These are phyloP conservation scores for Filobasidium wieringae DNA, from an alignment of 768 basidiomycete species.

Conservation along the genomic window DNA sequence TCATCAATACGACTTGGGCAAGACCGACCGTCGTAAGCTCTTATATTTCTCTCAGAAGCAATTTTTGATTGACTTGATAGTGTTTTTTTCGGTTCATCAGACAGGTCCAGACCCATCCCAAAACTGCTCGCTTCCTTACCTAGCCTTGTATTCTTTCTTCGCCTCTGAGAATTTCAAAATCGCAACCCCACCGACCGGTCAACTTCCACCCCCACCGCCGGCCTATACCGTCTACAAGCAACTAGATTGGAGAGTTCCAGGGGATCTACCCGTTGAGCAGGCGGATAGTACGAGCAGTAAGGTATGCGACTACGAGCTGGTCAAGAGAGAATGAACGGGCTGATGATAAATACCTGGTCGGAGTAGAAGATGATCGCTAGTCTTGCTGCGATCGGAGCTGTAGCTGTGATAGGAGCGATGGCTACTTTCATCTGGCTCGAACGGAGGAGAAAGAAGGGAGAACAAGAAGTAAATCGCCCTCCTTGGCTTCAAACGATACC, in stretches of 20 bases:
- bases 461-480: constrained; percentile 31
- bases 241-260: constrained; percentile 20
- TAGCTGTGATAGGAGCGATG: constrained; percentile 23
- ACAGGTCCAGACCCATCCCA: constrained; percentile 8
- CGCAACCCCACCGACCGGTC: constrained; percentile 20
- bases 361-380: constrained; percentile 25
- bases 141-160: constrained; percentile 27
- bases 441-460: constrained; percentile 18
- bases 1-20: constrained; percentile 34
- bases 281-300: constrained; percentile 8
- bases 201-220: constrained; percentile 15
- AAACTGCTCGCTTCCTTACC: constrained; percentile 7
- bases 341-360: not conserved
- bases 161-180: constrained; percentile 27
- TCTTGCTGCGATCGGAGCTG: constrained; percentile 23
- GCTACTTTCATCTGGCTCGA: constrained; percentile 22
- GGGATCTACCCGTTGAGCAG: constrained; percentile 25
- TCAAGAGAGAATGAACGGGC: not conserved
- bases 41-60: too few species aligned
- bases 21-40: constrained; percentile 28
- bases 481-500: not conserved
- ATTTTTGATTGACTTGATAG: not conserved
- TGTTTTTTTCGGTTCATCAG: constrained; percentile 1
- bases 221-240: constrained; percentile 26
- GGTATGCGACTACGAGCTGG: not conserved